Evolutionary conservation across 441 rosid genomes (phyloP), one percentile per base, ranked within the genome.

Genomic region (Cnidoscolus chayamansa): DNA sequence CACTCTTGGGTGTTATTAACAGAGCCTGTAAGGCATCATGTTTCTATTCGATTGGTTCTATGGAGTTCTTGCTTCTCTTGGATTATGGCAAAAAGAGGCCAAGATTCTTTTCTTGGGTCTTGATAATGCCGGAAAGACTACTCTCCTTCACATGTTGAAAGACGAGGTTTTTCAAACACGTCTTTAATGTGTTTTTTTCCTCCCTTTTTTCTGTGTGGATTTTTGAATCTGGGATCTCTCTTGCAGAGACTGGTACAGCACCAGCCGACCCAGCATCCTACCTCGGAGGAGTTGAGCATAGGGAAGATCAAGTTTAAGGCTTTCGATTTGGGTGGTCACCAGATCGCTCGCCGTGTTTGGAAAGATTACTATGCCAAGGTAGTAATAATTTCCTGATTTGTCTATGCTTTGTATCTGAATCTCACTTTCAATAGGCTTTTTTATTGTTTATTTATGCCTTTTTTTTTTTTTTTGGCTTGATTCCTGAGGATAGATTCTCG

Each of bases 351-450:
- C 32, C 81, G 98, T 71, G 97, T 93, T 61, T 90, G 98, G 98
- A 93, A 93, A 58, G 97, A 90, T 82, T 93, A 93, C 80, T 93
- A 93, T 69, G 93, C 98, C 30, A 93, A 93, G 98, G 97, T 91
- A 19, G 17, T 37, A 20, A 60, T 63, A 49, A 10, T 54, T 43
- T 10, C 13, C 16, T 55, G 1, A 31, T 45, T 65, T 72, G n/a
- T 56, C 40, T 8, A 13, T 57, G 13, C 1, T n/a, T 50, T 57
- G n/a, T 45, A 4, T 65, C 11, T 69, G 13, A 37, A 49, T 65
- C 25, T 25, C 45, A 20, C 47, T 68, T 65, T 49, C 40, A 32
- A 1, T 50, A 19, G 19, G 63, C 8, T 50, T 64, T 43, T 19
- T 40, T 0, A 0, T 2, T 67, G 20, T 57, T 31, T 43, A 25